These are phyloP conservation scores for Carallia brachiata DNA, from an alignment of 345 rosid species.

Conservation along the genomic window DNA sequence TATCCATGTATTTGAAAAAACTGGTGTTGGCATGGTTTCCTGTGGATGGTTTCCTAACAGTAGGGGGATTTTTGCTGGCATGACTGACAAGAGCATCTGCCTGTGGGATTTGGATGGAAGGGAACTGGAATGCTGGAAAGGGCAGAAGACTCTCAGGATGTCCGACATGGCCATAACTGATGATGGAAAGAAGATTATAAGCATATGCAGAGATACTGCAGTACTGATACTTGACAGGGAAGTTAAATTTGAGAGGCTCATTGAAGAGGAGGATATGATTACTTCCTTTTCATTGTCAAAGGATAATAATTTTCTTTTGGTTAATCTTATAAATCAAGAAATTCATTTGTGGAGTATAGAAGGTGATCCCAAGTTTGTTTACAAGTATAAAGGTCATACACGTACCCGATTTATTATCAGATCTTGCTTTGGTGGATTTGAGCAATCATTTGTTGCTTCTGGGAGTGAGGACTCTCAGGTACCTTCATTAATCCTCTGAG, in stretches of 20 bases:
- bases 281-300: conserved; percentile 67
- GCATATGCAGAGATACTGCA: conserved; percentile 49
- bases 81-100: conserved; percentile 61
- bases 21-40: conserved; percentile 52
- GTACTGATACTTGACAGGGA: conserved; percentile 59
- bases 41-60: conserved; percentile 71
- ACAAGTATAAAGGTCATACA: conserved; percentile 60
- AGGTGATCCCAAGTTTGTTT: conserved; percentile 46
- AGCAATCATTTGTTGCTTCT: conserved; percentile 59
- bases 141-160: conserved; percentile 49
- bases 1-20: conserved; percentile 50
- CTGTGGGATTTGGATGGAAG: conserved; percentile 70
- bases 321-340: conserved; percentile 63
- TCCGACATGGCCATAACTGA: conserved; percentile 65
- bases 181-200: conserved; percentile 64
- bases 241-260: conserved; percentile 45
- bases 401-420: conserved; percentile 57
- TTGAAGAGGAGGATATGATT: conserved; percentile 59
- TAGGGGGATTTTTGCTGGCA: conserved; percentile 48
- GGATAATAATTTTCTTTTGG: conserved; percentile 54
- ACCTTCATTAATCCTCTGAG: background rate
- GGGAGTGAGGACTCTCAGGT: conserved; percentile 88
- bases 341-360: conserved; percentile 71
- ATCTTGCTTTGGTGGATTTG: conserved; percentile 73
- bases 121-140: conserved; percentile 70